These are phyloP conservation scores for Tolypocladium tundrense DNA, from an alignment of 2,329 filamentous ascomycete species.

Conservation along the genomic window DNA sequence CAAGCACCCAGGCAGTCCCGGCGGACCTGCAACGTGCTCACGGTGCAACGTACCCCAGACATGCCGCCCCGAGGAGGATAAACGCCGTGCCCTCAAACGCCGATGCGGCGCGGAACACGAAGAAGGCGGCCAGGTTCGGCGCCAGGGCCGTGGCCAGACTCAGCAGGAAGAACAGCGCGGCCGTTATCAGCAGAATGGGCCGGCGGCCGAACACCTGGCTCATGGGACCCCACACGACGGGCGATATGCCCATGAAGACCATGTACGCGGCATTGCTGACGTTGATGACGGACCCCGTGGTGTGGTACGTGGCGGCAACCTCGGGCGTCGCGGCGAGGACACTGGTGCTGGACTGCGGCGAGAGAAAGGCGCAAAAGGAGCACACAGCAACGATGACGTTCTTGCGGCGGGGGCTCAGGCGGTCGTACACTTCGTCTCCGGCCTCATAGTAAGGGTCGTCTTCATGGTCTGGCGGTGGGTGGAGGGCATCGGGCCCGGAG, in stretches of 20 bases:
- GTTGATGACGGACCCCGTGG: conserved; percentile 60
- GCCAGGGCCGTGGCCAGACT: conserved; percentile 64
- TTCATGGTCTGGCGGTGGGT: conserved; percentile 13
- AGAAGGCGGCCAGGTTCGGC: conserved; percentile 61
- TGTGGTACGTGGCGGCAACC: conserved; percentile 54
- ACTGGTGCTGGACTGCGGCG: conserved; percentile 64
- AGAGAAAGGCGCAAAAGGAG: conserved; percentile 65
- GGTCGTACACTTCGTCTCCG: conserved; percentile 46
- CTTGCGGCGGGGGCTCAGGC: conserved; percentile 52
- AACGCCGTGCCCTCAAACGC: conserved; percentile 69
- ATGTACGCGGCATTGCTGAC: conserved; percentile 67
- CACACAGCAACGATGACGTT: conserved; percentile 56
- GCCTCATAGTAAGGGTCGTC: conserved; percentile 20
- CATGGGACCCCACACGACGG: conserved; percentile 63
- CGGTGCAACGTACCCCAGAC: conserved; percentile 43
- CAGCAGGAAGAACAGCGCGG: conserved; percentile 54
- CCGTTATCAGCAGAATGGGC: conserved; percentile 46
- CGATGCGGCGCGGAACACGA: conserved; percentile 63
- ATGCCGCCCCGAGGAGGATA: conserved; percentile 59
- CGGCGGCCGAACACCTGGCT: conserved; percentile 54
- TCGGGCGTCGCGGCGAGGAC: conserved; percentile 66
- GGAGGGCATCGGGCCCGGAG: conserved; percentile 18
- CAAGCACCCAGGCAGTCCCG: not conserved
- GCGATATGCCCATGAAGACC: conserved; percentile 60
- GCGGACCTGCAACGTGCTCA: not conserved